A percentile compares a stretch with the other conserved stretches of the same genome.
phyloP scores from a whole-genome alignment of 495 filamentous ascomycete genomes.

The Aspergillus panamensis region DNA sequence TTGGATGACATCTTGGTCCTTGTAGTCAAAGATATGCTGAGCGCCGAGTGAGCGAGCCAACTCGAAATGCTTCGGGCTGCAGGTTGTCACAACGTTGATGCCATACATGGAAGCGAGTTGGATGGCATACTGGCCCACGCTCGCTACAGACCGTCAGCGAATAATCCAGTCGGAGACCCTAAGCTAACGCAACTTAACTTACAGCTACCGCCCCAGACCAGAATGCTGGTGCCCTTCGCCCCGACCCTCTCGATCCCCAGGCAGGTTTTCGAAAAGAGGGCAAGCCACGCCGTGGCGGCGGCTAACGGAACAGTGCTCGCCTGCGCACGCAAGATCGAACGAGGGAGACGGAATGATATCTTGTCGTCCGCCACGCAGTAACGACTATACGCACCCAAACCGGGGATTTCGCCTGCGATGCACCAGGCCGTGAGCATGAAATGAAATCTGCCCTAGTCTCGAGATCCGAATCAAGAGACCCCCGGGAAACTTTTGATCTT shows the following conservation, averaged over 20 bases:
- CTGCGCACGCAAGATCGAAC: constrained; percentile 16
- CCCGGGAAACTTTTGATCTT: background rate
- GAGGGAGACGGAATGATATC: constrained; percentile 26
- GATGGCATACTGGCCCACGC: constrained; percentile 34
- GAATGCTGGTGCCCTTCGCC: constrained; percentile 11
- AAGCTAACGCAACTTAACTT: background rate
- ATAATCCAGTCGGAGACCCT: background rate
- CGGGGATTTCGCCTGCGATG: constrained; percentile 18
- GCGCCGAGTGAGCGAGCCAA: constrained; percentile 49
- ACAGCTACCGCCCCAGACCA: constrained; percentile 37
- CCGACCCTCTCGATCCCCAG: constrained; percentile 25
- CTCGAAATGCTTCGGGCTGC: constrained; percentile 48
- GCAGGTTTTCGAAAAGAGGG: constrained; percentile 26
- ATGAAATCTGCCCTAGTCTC: too few relatives aligned
- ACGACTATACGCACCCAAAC: constrained; percentile 23
- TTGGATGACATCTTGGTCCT: constrained; percentile 20
- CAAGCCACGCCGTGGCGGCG: constrained; percentile 28
- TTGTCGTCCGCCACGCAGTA: constrained; percentile 28
- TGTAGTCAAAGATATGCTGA: constrained; percentile 52
- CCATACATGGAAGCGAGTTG: constrained; percentile 28
- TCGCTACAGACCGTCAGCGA: constrained; percentile 16
- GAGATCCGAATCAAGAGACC: background rate
- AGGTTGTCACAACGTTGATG: constrained; percentile 43
- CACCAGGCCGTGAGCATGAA: background rate
- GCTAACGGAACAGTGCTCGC: constrained; percentile 32